Percentiles rank a stretch among this genome's conserved stretches.
Evolutionary conservation across 768 basidiomycete genomes (phyloP).

Genomic region (Pleurotus tuber-regium): DNA sequence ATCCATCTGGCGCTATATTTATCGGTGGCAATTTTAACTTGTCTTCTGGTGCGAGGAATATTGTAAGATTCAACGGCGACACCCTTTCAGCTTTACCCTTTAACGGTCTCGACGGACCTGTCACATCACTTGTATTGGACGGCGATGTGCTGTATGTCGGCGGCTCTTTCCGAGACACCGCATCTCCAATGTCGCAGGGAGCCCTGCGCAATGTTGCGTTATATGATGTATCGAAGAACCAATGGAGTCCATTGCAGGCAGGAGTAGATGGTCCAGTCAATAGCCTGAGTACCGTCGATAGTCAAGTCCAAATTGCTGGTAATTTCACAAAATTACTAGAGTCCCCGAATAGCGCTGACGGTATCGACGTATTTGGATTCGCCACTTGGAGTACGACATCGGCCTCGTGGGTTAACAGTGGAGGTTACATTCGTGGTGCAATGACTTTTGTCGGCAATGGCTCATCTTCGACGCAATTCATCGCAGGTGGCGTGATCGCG

Average conservation of each 20-base stretch:
- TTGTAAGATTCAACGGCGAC: slow-evolving; percentile 68
- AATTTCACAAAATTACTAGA: slow-evolving; percentile 60
- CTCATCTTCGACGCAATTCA: slow-evolving; percentile 55
- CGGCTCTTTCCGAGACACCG: slow-evolving; percentile 81
- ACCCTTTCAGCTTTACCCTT: slow-evolving; percentile 49
- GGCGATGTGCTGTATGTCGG: slow-evolving; percentile 77
- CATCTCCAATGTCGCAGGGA: slow-evolving; percentile 47
- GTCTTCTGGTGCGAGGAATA: slow-evolving; percentile 60
- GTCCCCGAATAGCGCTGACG: slow-evolving; percentile 28
- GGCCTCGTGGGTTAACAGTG: slow-evolving; percentile 67
- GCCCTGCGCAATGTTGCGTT: slow-evolving; percentile 59
- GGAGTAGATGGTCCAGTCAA: slow-evolving; percentile 80
- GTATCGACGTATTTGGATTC: slow-evolving; percentile 53
- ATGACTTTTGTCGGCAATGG: slow-evolving; percentile 70
- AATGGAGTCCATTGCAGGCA: slow-evolving; percentile 68
- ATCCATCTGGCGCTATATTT: slow-evolving; percentile 64
- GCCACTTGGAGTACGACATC: slow-evolving; percentile 69
- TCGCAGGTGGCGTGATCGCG: slow-evolving; percentile 65
- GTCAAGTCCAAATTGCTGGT: slow-evolving; percentile 65
- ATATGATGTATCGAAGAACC: slow-evolving; percentile 63
- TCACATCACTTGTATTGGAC: slow-evolving; percentile 62
- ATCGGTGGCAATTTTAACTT: slow-evolving; percentile 78
- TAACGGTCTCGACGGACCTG: slow-evolving; percentile 78
- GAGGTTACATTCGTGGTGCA: slow-evolving; percentile 70
- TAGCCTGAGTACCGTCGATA: slow-evolving; percentile 47